Conservation (phyloP, 2,329 filamentous ascomycete genomes). For the Fusarium begoniae region DNA sequence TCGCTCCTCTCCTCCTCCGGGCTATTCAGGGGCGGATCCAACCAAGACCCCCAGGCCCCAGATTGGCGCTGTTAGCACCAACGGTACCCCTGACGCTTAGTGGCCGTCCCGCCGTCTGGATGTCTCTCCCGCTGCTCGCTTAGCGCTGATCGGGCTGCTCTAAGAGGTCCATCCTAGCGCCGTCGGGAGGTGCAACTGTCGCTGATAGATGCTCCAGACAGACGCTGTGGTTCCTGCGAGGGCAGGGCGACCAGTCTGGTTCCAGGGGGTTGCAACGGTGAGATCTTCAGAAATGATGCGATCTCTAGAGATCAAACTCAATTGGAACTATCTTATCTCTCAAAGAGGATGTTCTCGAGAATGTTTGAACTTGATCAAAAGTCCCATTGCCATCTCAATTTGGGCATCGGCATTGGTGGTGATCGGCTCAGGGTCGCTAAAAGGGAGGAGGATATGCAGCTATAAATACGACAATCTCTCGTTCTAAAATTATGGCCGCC, state of each 20-base stretch:
- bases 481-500: constrained; percentile 18
- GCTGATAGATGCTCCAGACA: neutral
- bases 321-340: neutral
- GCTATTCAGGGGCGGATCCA: constrained; percentile 43
- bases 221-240: constrained; percentile 4
- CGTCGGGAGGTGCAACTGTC: constrained; percentile 28
- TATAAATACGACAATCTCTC: constrained; percentile 24
- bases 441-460: constrained; percentile 24
- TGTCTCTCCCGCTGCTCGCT: constrained; percentile 40
- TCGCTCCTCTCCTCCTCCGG: constrained; percentile 8
- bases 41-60: constrained; percentile 41
- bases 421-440: constrained; percentile 20
- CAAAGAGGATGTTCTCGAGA: neutral
- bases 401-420: constrained; percentile 19
- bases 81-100: constrained; percentile 39
- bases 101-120: constrained; percentile 40
- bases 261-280: neutral
- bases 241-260: constrained; percentile 1
- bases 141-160: constrained; percentile 42
- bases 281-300: constrained; percentile 2
- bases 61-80: constrained; percentile 44
- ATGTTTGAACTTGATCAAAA: neutral
- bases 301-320: neutral
- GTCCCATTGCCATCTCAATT: constrained; percentile 2
- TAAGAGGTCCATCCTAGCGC: constrained; percentile 38